Evolutionary conservation across 495 filamentous ascomycete genomes (phyloP).

Genomic region (Extremus antarcticus): DNA sequence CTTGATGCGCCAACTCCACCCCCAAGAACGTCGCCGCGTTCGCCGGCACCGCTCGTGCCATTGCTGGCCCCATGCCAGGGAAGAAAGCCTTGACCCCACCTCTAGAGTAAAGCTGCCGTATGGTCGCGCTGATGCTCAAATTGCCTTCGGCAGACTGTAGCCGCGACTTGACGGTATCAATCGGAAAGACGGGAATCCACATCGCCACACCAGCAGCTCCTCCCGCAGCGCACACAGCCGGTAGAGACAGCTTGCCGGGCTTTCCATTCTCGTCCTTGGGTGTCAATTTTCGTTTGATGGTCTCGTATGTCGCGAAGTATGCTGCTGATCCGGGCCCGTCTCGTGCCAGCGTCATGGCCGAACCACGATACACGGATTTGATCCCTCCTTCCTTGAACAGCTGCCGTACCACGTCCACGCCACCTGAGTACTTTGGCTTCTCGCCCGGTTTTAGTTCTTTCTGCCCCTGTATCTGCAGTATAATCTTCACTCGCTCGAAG

Average conservation of each 20-base stretch:
- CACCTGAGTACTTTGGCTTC: slow-evolving; percentile 86
- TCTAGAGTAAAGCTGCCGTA: slow-evolving; percentile 62
- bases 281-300: slow-evolving; percentile 79
- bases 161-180: slow-evolving; percentile 91
- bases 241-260: slow-evolving; percentile 61
- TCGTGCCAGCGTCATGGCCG: slow-evolving; percentile 78
- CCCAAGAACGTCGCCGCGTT: slow-evolving; percentile 65
- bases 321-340: slow-evolving; percentile 88
- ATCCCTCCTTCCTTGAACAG: slow-evolving; percentile 86
- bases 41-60: slow-evolving; percentile 86
- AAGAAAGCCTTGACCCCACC: slow-evolving; percentile 93
- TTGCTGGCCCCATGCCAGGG: slow-evolving; percentile 85
- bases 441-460: slow-evolving; percentile 73
- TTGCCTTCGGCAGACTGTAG: slow-evolving; percentile 86
- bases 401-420: slow-evolving; percentile 86
- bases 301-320: slow-evolving; percentile 96
- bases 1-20: slow-evolving; percentile 33
- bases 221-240: slow-evolving; percentile 76
- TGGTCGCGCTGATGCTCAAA: slow-evolving; percentile 69
- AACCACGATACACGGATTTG: slow-evolving; percentile 82
- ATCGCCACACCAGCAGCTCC: slow-evolving; percentile 90
- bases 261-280: slow-evolving; percentile 72
- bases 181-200: slow-evolving; percentile 98
- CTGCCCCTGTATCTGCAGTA: slow-evolving; percentile 94
- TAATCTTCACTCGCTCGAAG: slow-evolving; percentile 97